Base-by-base conservation (phyloP, 106 monocot species). In the Chionographis japonica region DNA sequence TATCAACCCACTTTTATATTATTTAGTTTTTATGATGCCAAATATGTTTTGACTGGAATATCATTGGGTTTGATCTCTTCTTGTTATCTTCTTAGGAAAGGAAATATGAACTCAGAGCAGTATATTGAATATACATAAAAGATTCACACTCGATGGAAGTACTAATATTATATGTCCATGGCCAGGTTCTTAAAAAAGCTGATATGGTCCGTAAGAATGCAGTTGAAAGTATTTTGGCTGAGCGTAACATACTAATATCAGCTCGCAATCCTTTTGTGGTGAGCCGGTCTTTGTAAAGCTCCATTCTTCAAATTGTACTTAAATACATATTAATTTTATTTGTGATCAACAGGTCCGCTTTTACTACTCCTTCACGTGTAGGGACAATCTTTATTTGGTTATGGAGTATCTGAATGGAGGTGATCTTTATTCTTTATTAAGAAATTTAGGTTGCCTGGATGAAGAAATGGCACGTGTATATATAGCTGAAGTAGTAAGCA, bases 321-420 rank as follows among this genome's bases (percentile, higher is more conserved):
- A 46, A 12, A 57, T 68, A 70, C 60, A 42, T 58, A 49, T 61
- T 80, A 72, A 74, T 56, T 68, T 81, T 37, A 53, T 60, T 68
- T 55, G 49, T 76, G 20, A 63, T 68, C 52, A 66, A 81, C 85
- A 98, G 98, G 98, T 99, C 12, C 82, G 98, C 27, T 99, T 99
- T 76, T 99, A 85, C 85, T 99, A 99, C 77, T 99, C 98, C 66
- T 99, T 99, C 71, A 99, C 98, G 56, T 99, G 90, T 79, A 90
- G 85, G 79, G 98, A 99, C 74, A 99, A 99, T 70, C 93, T 99
- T 50, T 99, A 99, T 77, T 60, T 99, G 69, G 98, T 99, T 19
- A 99, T 99, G 93, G 98, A 99, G 54, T 99, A 99, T 71, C 68
- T 99, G 52, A 93, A 93, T 77, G 98, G 98, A 41, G 98, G 98